These are phyloP conservation scores for Rubus parviflorus DNA, from an alignment of 306 rosid species.

Conservation along the genomic window DNA sequence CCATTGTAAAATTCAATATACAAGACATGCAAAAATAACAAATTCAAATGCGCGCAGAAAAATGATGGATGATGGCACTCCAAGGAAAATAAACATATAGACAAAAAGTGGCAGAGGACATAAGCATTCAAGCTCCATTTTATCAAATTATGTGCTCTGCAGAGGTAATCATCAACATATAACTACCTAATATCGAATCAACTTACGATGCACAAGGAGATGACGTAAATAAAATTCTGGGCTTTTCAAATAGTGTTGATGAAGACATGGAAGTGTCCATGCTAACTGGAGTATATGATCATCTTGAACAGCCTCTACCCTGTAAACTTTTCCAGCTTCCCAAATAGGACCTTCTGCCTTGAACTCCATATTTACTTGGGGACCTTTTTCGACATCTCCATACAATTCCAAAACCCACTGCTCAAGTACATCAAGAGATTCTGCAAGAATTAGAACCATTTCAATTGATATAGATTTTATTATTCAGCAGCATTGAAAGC, in stretches of 20 bases:
- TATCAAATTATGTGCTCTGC: neutral
- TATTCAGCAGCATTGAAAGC: too few relatives aligned
- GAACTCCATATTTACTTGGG: too few relatives aligned
- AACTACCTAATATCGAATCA: constrained; percentile 25
- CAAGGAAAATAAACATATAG: neutral
- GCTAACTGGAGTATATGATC: constrained; percentile 47
- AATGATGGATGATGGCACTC: neutral
- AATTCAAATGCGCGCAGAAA: neutral
- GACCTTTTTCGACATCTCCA: too few relatives aligned
- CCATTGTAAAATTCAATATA: neutral
- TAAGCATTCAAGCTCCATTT: neutral
- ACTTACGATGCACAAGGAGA: constrained; percentile 90
- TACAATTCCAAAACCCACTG: too few relatives aligned
- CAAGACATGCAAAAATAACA: constrained; percentile 8
- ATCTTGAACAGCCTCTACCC: too few relatives aligned
- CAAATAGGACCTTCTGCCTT: too few relatives aligned
- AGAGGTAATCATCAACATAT: neutral
- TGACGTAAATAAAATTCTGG: constrained; percentile 91
- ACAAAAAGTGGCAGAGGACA: neutral
- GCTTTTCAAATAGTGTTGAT: constrained; percentile 65
- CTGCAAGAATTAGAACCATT: too few relatives aligned
- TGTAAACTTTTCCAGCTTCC: too few relatives aligned
- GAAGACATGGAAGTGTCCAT: constrained; percentile 87
- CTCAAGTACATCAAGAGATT: too few relatives aligned
- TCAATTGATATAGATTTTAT: neutral